Percentiles rank a stretch among this genome's conserved stretches.
phyloP scores from a whole-genome alignment of 1,139 yeast genomes.

The Lodderomyces jiufengensis region DNA sequence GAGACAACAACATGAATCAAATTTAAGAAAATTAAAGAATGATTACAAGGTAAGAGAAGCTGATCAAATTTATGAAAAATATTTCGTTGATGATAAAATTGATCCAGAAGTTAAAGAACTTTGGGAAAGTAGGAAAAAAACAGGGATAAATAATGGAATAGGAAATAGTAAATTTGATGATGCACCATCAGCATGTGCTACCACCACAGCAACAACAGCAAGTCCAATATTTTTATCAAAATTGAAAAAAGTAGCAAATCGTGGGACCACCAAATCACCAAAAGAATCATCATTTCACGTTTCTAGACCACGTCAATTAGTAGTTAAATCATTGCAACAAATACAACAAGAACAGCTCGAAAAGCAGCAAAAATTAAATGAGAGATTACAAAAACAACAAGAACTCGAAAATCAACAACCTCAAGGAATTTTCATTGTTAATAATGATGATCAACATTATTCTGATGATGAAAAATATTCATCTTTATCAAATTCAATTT shows the following conservation, averaged over 20 bases:
- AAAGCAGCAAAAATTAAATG: background rate
- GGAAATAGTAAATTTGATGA: background rate
- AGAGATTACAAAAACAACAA: background rate
- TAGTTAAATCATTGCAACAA: constrained; percentile 23
- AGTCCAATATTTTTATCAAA: too few species aligned
- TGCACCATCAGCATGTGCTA: too few species aligned
- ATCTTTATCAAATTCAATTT: too few species aligned
- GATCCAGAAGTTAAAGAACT: constrained; percentile 51
- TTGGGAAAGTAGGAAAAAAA: constrained; percentile 45
- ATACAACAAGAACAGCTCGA: constrained; percentile 3
- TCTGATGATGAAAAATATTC: too few species aligned
- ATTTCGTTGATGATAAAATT: constrained; percentile 35
- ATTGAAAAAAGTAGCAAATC: too few species aligned
- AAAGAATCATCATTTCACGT: constrained; percentile 35
- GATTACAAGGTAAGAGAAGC: constrained; percentile 51
- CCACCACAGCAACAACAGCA: background rate
- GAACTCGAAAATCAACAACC: background rate
- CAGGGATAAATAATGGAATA: background rate
- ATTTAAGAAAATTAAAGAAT: constrained; percentile 21
- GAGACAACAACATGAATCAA: constrained; percentile 21
- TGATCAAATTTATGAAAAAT: constrained; percentile 42
- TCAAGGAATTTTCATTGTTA: too few species aligned
- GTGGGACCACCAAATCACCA: background rate
- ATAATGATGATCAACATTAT: background rate
- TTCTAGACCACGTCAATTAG: constrained; percentile 39